Conservation (phyloP, 164 flowering plant genomes). For the Annona cherimola region DNA sequence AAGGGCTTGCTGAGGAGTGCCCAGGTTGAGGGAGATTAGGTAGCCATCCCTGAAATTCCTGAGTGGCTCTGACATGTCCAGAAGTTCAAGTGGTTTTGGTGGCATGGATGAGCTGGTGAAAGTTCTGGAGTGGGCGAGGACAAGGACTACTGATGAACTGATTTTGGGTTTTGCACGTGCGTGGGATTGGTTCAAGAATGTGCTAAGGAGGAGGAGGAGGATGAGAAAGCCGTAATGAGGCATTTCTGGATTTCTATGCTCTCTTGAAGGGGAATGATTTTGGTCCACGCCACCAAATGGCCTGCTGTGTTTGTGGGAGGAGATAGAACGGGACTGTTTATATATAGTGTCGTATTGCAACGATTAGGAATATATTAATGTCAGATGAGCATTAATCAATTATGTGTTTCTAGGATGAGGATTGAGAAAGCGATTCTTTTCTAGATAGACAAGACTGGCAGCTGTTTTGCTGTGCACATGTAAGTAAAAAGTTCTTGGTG, state of each 20-base stretch:
- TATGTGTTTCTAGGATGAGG: no score
- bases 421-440: no score
- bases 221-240: background rate
- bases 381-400: no score
- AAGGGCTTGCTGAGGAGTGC: constrained; percentile 60
- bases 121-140: constrained; percentile 40
- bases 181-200: constrained; percentile 20
- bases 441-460: no score
- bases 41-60: constrained; percentile 66
- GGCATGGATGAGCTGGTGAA: constrained; percentile 12
- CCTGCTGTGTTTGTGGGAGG: no score
- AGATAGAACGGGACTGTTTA: no score
- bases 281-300: no score
- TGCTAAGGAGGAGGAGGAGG: constrained; percentile 12
- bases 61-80: constrained; percentile 51
- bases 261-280: background rate
- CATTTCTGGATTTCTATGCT: background rate
- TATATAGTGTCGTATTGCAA: no score
- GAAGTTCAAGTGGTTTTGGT: constrained; percentile 20
- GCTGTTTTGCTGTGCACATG: no score
- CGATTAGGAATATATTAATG: no score
- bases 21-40: constrained; percentile 51
- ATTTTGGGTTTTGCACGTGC: constrained; percentile 29
- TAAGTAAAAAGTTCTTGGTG: no score
- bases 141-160: constrained; percentile 35